Percentiles rank a stretch among this genome's conserved stretches.
Evolutionary conservation across 179 eudicot genomes (phyloP).

Genomic region (Silene vulgaris): DNA sequence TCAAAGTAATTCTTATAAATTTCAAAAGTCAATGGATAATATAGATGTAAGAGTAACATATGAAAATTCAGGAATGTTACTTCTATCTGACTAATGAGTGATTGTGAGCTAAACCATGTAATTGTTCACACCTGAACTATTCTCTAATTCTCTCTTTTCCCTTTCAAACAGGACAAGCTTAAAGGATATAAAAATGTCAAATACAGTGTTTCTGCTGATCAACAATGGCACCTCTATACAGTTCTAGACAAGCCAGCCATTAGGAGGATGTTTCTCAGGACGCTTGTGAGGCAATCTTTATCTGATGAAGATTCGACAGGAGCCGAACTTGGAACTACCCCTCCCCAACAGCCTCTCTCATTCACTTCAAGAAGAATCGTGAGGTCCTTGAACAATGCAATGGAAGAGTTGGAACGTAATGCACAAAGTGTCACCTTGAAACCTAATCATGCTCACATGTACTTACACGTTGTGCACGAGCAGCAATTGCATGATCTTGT

Average conservation of each 20-base stretch:
- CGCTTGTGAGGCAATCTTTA: conserved; percentile 84
- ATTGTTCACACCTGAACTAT: conserved; percentile 12
- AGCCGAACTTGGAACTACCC: conserved; percentile 41
- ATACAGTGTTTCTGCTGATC: conserved; percentile 88
- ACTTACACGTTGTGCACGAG: conserved; percentile 70
- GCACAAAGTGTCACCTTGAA: conserved; percentile 66
- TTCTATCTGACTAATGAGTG: background rate
- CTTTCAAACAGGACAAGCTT: conserved; percentile 67
- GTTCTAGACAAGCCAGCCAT: conserved; percentile 76
- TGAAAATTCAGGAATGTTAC: background rate
- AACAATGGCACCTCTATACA: conserved; percentile 96
- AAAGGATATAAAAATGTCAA: conserved; percentile 67
- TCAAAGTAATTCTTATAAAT: background rate
- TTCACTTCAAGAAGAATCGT: conserved; percentile 82
- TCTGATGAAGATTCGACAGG: conserved; percentile 67
- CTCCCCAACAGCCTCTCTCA: conserved; percentile 44
- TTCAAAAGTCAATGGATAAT: background rate
- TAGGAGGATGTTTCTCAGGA: conserved; percentile 89
- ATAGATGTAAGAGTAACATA: background rate
- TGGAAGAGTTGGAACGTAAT: conserved; percentile 97
- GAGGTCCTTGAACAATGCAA: conserved; percentile 75
- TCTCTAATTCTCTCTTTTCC: conserved; percentile 1
- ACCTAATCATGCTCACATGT: conserved; percentile 96
- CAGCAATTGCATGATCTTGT: conserved; percentile 81
- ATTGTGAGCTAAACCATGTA: background rate